A percentile compares a stretch with the other conserved stretches of the same genome.
Evolutionary conservation across 495 filamentous ascomycete species (phyloP).

Genomic region (Neurospora tetraspora): DNA sequence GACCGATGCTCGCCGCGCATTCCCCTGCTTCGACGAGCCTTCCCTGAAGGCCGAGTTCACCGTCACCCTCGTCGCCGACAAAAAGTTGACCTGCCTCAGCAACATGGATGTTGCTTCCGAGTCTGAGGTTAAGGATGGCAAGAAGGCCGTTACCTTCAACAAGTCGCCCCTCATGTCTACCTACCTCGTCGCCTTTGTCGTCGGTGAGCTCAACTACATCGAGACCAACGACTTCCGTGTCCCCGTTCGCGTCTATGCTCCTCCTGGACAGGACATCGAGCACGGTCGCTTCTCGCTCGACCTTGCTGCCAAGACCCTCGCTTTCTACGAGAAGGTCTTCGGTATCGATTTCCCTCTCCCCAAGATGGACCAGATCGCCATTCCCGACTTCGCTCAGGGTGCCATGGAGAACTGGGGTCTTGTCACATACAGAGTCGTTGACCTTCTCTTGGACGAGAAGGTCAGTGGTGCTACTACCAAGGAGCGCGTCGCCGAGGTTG

Average conservation of each 20-base stretch:
- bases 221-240: constrained; percentile 67
- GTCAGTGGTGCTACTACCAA: constrained; percentile 83
- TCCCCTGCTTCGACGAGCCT: constrained; percentile 74
- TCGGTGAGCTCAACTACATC: constrained; percentile 66
- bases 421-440: constrained; percentile 88
- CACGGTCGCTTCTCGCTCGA: constrained; percentile 61
- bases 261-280: constrained; percentile 52
- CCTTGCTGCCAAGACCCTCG: constrained; percentile 55
- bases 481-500: constrained; percentile 86
- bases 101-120: constrained; percentile 71
- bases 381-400: constrained; percentile 85
- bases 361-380: constrained; percentile 98
- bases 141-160: constrained; percentile 67
- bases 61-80: constrained; percentile 63
- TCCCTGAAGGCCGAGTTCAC: constrained; percentile 65
- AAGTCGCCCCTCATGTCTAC: constrained; percentile 68
- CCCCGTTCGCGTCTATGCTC: constrained; percentile 61
- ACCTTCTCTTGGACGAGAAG: constrained; percentile 87
- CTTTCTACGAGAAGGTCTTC: constrained; percentile 71
- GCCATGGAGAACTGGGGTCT: constrained; percentile 99
- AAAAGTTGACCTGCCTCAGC: constrained; percentile 63
- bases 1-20: constrained; percentile 63
- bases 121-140: constrained; percentile 46
- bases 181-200: constrained; percentile 65
- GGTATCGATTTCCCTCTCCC: constrained; percentile 55